Conservation (phyloP, 2,329 filamentous ascomycete species). For the Fusarium sp. region DNA sequence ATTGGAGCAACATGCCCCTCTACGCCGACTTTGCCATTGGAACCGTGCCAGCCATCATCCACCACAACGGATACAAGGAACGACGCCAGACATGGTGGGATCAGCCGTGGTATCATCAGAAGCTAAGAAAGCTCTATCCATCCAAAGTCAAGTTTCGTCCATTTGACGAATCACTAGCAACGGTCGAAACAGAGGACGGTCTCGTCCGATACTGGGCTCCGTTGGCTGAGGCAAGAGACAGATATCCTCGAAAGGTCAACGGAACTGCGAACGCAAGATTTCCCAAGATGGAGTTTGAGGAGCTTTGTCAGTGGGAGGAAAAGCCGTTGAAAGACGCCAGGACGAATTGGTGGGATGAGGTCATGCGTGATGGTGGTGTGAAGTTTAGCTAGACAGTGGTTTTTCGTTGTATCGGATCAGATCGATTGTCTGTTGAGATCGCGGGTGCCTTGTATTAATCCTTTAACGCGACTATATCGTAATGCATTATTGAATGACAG, state of each 20-base stretch:
- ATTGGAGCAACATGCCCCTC: background rate
- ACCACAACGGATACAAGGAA: conserved; percentile 1
- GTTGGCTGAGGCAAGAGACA: background rate
- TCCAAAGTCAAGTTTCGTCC: background rate
- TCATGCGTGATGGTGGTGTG: too few species aligned
- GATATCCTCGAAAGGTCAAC: conserved; percentile 8
- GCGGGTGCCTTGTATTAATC: too few species aligned
- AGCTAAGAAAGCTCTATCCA: background rate
- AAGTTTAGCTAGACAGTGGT: too few species aligned
- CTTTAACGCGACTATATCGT: too few species aligned
- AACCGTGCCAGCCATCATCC: background rate
- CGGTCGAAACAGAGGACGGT: background rate
- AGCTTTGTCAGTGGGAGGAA: background rate
- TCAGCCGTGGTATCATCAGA: conserved; percentile 7
- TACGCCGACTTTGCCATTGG: conserved; percentile 1
- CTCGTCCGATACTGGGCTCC: conserved; percentile 12
- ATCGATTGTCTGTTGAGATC: too few species aligned
- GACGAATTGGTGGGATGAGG: too few species aligned
- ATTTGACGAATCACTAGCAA: background rate
- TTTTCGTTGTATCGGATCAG: too few species aligned
- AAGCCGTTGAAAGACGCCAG: background rate
- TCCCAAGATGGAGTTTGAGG: background rate
- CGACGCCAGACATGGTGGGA: conserved; percentile 5
- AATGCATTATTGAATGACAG: too few species aligned
- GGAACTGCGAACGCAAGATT: background rate